phyloP scores from a whole-genome alignment of 2,329 filamentous ascomycete species.

The Claviceps citrina region DNA sequence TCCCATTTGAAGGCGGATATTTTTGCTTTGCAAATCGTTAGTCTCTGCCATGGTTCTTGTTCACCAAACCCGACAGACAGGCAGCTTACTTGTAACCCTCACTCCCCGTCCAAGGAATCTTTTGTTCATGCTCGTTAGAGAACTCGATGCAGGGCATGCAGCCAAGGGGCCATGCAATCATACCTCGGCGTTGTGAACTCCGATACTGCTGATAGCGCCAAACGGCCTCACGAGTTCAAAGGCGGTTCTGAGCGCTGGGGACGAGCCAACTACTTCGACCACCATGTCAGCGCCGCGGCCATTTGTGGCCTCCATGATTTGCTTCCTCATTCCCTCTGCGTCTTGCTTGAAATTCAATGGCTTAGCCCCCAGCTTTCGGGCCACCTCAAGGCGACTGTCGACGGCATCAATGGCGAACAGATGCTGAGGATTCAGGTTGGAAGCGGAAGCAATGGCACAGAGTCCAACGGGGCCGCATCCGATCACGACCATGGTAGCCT shows the following conservation, averaged over 20 bases:
- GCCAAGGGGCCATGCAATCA: background rate
- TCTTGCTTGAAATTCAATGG: conserved; percentile 63
- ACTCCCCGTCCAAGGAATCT: conserved; percentile 49
- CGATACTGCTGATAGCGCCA: conserved; percentile 59
- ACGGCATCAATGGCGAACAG: conserved; percentile 70
- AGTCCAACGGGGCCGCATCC: conserved; percentile 78
- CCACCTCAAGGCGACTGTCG: conserved; percentile 56
- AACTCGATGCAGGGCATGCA: background rate
- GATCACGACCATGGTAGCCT: conserved; percentile 59
- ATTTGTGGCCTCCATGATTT: conserved; percentile 59
- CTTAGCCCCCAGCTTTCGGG: conserved; percentile 61
- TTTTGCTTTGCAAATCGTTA: conserved; percentile 36
- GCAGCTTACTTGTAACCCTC: conserved; percentile 40
- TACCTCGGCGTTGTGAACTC: conserved; percentile 60
- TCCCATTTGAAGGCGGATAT: conserved; percentile 59
- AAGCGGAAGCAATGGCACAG: conserved; percentile 64
- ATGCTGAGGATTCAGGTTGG: conserved; percentile 60
- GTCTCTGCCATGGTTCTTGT: conserved; percentile 10
- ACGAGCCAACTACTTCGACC: conserved; percentile 62
- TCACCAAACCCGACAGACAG: background rate
- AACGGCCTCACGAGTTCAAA: conserved; percentile 59
- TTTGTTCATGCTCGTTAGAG: conserved; percentile 15
- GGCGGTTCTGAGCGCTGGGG: conserved; percentile 51
- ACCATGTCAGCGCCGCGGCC: conserved; percentile 76
- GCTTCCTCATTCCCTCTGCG: conserved; percentile 43